Evolutionary conservation across 306 rosid genomes (phyloP).

Genomic region (Vachellia pachyceras): DNA sequence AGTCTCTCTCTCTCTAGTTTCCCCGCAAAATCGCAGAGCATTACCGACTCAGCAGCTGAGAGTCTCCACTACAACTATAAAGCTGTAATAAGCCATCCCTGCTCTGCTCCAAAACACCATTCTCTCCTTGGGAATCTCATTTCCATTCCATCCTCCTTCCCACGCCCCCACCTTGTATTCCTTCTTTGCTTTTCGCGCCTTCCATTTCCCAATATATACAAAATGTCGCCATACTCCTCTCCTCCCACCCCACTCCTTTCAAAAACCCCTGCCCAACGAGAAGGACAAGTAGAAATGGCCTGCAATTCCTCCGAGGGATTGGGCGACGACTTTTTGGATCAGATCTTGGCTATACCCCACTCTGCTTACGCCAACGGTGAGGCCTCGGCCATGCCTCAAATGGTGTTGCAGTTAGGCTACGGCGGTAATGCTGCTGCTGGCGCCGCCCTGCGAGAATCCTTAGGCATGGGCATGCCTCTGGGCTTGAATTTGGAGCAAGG

Average conservation of each 20-base stretch:
- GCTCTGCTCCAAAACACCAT: neutral
- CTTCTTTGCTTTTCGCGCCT: conserved; percentile 35
- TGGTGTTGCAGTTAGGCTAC: conserved; percentile 69
- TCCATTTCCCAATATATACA: neutral
- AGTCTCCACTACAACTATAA: conserved; percentile 19
- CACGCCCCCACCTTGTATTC: neutral
- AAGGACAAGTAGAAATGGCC: conserved; percentile 52
- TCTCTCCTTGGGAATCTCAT: conserved; percentile 42
- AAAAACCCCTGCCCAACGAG: too few relatives aligned
- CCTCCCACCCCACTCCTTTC: neutral
- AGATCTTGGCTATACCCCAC: conserved; percentile 73
- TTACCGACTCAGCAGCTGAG: neutral
- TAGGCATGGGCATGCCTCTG: conserved; percentile 74
- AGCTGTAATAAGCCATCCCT: conserved; percentile 26
- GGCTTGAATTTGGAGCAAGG: conserved; percentile 84
- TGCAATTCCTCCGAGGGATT: conserved; percentile 76
- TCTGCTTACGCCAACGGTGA: conserved; percentile 42
- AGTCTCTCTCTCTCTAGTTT: conserved; percentile 2
- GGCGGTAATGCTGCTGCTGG: conserved; percentile 25
- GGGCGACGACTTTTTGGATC: conserved; percentile 89
- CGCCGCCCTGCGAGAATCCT: conserved; percentile 47
- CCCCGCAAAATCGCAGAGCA: conserved; percentile 33
- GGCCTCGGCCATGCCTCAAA: conserved; percentile 46
- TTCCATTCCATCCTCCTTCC: conserved; percentile 48
- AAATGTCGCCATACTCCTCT: conserved; percentile 5